Conservation (phyloP, 768 basidiomycete species). For the Auricularia cornea region DNA sequence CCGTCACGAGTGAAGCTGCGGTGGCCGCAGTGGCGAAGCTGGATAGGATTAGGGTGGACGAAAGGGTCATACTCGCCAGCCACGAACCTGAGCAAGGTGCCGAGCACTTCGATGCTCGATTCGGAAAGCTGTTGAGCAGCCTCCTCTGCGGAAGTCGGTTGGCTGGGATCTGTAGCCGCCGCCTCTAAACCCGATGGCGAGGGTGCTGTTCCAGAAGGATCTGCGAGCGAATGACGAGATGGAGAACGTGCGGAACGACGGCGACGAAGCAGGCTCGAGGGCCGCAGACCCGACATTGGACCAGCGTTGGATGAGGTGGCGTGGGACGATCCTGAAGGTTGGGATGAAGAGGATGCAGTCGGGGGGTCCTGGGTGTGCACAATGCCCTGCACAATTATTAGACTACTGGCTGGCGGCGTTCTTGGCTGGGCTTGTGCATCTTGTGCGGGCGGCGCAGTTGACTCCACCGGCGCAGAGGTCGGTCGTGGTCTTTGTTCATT, state of each 20-base stretch:
- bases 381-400: not conserved
- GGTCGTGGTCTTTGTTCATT: not conserved
- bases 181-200: not conserved
- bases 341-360: not conserved
- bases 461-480: not conserved
- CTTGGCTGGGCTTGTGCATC: not conserved
- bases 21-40: conserved; percentile 91
- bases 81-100: conserved; percentile 69
- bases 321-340: not conserved
- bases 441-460: not conserved
- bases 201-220: not conserved
- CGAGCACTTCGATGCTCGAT: conserved; percentile 69
- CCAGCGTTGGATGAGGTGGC: not conserved
- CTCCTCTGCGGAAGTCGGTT: conserved; percentile 3
- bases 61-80: conserved; percentile 1
- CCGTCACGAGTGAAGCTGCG: conserved; percentile 74
- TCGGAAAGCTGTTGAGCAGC: conserved; percentile 3
- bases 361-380: not conserved
- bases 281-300: not conserved
- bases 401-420: not conserved
- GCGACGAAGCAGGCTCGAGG: not conserved
- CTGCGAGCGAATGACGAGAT: not conserved
- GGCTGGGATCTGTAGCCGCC: not conserved
- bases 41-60: conserved; percentile 6
- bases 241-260: not conserved